phyloP scores from a whole-genome alignment of 2,329 filamentous ascomycete genomes.

The Didymella keratinophila region DNA sequence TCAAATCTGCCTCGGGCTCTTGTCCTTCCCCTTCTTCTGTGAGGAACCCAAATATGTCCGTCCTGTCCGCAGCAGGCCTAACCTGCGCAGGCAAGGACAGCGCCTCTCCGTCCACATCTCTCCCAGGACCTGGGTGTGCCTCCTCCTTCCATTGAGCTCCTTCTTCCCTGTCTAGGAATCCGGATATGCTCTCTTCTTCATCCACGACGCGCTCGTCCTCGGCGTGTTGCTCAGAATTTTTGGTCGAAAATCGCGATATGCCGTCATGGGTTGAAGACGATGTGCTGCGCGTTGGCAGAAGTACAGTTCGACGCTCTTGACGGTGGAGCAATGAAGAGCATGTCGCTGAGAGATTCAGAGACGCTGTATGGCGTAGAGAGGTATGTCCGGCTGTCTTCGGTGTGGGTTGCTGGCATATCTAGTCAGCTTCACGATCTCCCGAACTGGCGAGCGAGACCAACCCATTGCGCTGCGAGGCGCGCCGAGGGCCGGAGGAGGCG shows the following conservation, averaged over 20 bases:
- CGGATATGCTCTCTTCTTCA: background rate
- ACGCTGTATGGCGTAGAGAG: background rate
- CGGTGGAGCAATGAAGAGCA: background rate
- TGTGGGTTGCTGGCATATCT: constrained; percentile 14
- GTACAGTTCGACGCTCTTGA: background rate
- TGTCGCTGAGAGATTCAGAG: background rate
- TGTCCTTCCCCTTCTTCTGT: background rate
- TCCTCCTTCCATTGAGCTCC: background rate
- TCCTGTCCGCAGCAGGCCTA: background rate
- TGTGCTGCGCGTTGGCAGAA: background rate
- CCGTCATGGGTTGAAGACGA: background rate
- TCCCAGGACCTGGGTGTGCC: background rate
- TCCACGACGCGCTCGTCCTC: background rate
- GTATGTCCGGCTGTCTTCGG: background rate
- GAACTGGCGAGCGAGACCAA: constrained; percentile 16
- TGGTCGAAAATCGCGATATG: constrained; percentile 5
- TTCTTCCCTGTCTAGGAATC: background rate
- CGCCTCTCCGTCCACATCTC: background rate
- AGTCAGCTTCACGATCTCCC: constrained; percentile 16
- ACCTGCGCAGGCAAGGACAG: no score
- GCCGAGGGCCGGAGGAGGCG: constrained; percentile 30
- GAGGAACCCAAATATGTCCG: background rate
- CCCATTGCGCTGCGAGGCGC: constrained; percentile 26
- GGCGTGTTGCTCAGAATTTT: background rate
- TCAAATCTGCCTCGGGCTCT: background rate